These are phyloP conservation scores for Solanum chiquidenum DNA, from an alignment of 257 asterid species.

Conservation along the genomic window DNA sequence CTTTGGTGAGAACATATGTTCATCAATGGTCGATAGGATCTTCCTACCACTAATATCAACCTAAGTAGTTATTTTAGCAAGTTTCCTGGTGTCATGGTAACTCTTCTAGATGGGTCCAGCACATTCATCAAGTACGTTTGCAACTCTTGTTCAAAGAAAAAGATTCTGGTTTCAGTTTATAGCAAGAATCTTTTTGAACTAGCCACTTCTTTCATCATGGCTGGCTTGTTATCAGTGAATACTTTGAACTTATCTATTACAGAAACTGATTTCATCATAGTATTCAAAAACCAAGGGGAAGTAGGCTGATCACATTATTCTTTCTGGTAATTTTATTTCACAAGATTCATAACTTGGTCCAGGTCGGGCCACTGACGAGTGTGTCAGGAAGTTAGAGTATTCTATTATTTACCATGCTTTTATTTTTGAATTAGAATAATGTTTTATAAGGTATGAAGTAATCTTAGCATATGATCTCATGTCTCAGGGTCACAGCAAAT, in stretches of 20 bases:
- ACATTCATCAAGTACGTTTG: not conserved
- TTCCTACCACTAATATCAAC: not conserved
- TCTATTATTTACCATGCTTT: not conserved
- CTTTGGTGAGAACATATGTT: not conserved
- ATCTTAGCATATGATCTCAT: constrained; percentile 3
- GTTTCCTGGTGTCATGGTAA: not conserved
- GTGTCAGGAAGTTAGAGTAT: not conserved
- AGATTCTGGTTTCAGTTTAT: not conserved
- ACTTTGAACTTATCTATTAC: not conserved
- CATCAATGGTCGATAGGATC: not conserved
- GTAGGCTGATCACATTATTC: not conserved
- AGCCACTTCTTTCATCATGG: not conserved
- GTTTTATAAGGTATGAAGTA: not conserved
- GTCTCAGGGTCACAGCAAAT: constrained; percentile 62
- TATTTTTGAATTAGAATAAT: not conserved
- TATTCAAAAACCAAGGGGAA: not conserved
- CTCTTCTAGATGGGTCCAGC: not conserved
- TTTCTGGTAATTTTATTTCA: not conserved
- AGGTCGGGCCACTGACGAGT: not conserved
- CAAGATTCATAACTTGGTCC: not conserved
- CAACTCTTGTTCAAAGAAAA: not conserved
- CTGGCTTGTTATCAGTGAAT: not conserved
- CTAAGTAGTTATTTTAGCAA: not conserved
- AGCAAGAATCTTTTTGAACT: not conserved
- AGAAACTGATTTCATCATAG: not conserved